Evolutionary conservation across 2,329 filamentous ascomycete species (phyloP).

Genomic region (Diplodia scrobiculata): DNA sequence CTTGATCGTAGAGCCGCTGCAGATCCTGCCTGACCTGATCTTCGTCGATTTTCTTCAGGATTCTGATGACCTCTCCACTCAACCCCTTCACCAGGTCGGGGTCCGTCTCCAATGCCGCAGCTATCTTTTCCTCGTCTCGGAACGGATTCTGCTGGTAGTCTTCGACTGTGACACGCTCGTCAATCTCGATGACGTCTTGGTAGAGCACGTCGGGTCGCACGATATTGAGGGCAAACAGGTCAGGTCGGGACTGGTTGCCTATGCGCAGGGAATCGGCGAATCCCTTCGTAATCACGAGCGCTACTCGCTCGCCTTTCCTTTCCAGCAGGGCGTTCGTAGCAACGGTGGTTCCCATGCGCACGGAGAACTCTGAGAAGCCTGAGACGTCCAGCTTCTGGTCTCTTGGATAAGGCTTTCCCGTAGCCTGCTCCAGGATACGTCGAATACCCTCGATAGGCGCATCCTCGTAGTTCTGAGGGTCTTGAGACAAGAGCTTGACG

Average conservation of each 20-base stretch:
- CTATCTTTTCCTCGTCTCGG: constrained; percentile 32
- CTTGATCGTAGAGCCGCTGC: constrained; percentile 38
- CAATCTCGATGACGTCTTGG: constrained; percentile 33
- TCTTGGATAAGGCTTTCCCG: constrained; percentile 32
- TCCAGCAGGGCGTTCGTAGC: constrained; percentile 41
- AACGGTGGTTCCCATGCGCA: constrained; percentile 40
- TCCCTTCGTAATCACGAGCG: constrained; percentile 38
- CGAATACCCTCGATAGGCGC: constrained; percentile 40
- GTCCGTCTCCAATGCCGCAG: constrained; percentile 4
- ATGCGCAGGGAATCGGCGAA: constrained; percentile 40
- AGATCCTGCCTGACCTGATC: constrained; percentile 30
- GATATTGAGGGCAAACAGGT: constrained; percentile 37
- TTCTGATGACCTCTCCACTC: constrained; percentile 38
- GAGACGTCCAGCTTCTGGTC: constrained; percentile 29
- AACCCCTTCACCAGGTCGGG: constrained; percentile 33
- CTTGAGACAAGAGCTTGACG: constrained; percentile 39
- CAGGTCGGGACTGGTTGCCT: constrained; percentile 41
- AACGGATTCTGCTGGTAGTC: constrained; percentile 38
- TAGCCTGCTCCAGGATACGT: constrained; percentile 34
- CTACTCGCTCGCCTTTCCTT: constrained; percentile 38
- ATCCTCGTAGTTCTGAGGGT: constrained; percentile 38
- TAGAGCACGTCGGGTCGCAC: constrained; percentile 34
- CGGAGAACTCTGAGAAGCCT: constrained; percentile 30
- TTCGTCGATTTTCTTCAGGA: constrained; percentile 35
- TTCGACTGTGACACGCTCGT: constrained; percentile 40